Conservation (phyloP, 2,329 filamentous ascomycete species). For the Diaporthe sp. region DNA sequence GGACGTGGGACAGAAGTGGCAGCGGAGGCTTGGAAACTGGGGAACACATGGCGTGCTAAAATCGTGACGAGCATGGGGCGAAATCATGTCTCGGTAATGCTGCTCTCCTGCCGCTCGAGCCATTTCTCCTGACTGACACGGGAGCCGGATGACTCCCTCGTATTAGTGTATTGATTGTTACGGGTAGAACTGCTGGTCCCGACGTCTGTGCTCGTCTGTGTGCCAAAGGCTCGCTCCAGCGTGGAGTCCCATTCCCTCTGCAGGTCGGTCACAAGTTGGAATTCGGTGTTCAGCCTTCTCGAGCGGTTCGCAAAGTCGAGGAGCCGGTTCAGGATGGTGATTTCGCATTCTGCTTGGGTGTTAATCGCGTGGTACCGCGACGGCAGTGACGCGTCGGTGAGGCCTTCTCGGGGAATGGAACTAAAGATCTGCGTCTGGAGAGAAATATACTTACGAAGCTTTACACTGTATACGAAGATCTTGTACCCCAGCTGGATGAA, state of each 20-base stretch:
- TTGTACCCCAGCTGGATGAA: constrained; percentile 27
- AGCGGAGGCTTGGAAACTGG: no score
- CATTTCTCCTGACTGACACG: constrained; percentile 2
- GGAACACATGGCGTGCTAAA: neutral
- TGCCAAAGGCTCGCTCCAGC: constrained; percentile 15
- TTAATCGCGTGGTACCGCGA: neutral
- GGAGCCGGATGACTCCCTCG: neutral
- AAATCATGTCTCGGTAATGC: neutral
- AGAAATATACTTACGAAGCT: constrained; percentile 30
- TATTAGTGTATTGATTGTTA: neutral
- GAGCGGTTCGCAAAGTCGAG: constrained; percentile 41
- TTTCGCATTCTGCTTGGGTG: constrained; percentile 35
- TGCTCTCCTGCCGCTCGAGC: neutral
- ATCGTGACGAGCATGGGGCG: neutral
- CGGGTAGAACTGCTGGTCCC: neutral
- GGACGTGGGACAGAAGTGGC: no score
- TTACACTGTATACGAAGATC: constrained; percentile 37
- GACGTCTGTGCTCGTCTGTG: constrained; percentile 16
- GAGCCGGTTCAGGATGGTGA: constrained; percentile 42
- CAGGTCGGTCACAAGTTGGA: constrained; percentile 10
- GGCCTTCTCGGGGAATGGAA: neutral
- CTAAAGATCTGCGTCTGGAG: fast-evolving
- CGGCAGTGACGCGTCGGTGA: no score
- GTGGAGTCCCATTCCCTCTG: constrained; percentile 37
- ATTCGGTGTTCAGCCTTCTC: constrained; percentile 9